Conservation (phyloP, 1,139 yeast species). For the Yamadazyma jaroonii region DNA sequence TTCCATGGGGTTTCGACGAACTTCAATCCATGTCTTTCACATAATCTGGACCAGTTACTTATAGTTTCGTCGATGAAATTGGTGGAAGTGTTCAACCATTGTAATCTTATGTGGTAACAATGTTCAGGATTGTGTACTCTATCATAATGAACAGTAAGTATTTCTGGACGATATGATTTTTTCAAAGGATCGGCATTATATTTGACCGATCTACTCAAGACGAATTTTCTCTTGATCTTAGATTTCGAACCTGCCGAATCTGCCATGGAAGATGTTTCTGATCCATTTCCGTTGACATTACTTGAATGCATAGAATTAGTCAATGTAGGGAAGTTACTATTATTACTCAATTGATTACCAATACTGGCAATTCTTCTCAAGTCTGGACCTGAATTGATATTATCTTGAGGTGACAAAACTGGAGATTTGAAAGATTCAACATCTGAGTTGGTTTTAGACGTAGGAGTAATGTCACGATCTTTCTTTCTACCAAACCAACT, state of each 20-base stretch:
- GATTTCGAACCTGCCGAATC: constrained; percentile 25
- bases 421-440: constrained; percentile 29
- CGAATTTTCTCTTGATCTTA: constrained; percentile 25
- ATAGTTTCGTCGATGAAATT: constrained; percentile 88
- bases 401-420: constrained; percentile 17
- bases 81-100: constrained; percentile 91
- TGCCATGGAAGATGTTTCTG: constrained; percentile 35
- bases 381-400: constrained; percentile 13
- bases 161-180: constrained; percentile 75
- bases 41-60: constrained; percentile 73
- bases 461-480: constrained; percentile 13
- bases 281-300: constrained; percentile 10
- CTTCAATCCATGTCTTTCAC: constrained; percentile 82
- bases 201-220: constrained; percentile 58
- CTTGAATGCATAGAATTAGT: not conserved
- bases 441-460: constrained; percentile 27
- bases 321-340: not conserved
- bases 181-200: constrained; percentile 75
- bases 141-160: constrained; percentile 83
- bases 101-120: constrained; percentile 86
- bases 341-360: constrained; percentile 14
- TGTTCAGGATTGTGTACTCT: constrained; percentile 92
- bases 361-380: constrained; percentile 23
- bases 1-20: constrained; percentile 93
- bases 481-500: constrained; percentile 38